These are phyloP conservation scores for Sporodiniella umbellata DNA, from an alignment of 371 early-diverging fungal genomes.

Conservation along the genomic window DNA sequence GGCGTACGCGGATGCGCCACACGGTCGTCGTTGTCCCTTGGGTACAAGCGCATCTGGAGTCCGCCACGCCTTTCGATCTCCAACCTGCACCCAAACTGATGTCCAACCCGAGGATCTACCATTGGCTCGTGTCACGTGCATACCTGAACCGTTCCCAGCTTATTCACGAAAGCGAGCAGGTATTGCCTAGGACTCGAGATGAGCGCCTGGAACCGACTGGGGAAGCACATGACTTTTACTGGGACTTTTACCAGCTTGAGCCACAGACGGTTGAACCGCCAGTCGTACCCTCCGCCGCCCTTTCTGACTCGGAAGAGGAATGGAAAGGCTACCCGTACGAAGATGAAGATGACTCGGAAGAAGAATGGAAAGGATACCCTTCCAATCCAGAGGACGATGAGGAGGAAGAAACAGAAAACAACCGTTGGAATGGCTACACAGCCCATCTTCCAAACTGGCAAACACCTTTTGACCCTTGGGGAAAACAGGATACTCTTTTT, in stretches of 20 bases:
- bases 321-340: slow-evolving; percentile 2
- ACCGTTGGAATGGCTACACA: slow-evolving; percentile 1
- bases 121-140: slow-evolving; percentile 65
- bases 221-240: slow-evolving; percentile 12
- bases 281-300: too few relatives aligned
- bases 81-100: too few relatives aligned
- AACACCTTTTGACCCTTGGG: too few relatives aligned
- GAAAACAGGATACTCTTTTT: not conserved
- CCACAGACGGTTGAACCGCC: slow-evolving; percentile 2
- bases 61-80: too few relatives aligned
- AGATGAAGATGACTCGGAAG: slow-evolving; percentile 6
- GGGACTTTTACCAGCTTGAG: slow-evolving; percentile 7
- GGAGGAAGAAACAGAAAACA: not conserved
- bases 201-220: slow-evolving; percentile 9
- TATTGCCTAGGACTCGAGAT: slow-evolving; percentile 38
- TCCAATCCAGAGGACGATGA: slow-evolving; percentile 1
- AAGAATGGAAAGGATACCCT: slow-evolving; percentile 39
- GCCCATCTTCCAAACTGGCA: too few relatives aligned
- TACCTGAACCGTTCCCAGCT: slow-evolving; percentile 55
- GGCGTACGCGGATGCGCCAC: not conserved
- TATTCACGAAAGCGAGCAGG: slow-evolving; percentile 48
- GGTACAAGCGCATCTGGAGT: too few relatives aligned
- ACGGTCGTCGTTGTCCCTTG: too few relatives aligned
- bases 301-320: slow-evolving; percentile 1
- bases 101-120: slow-evolving; percentile 43